Percentiles rank a stretch among this genome's conserved stretches.
phyloP scores from a whole-genome alignment of 2,329 filamentous ascomycete species.

The Colletotrichum kahawae region DNA sequence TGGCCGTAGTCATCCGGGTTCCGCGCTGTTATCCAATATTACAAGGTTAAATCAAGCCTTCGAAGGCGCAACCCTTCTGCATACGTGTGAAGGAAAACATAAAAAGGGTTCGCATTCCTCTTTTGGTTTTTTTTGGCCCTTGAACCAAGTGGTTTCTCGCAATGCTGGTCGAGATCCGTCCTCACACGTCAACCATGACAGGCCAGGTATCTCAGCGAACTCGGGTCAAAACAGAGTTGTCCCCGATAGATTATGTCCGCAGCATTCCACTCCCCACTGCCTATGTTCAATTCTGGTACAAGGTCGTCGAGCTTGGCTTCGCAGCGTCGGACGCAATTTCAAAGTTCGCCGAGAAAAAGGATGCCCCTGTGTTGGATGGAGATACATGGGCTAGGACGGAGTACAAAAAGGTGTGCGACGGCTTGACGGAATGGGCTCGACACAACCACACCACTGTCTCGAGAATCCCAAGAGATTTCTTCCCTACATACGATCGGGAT shows the following conservation, averaged over 20 bases:
- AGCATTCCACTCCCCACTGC: background rate
- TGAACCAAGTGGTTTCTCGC: too few relatives aligned
- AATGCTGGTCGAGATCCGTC: background rate
- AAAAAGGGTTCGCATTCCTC: background rate
- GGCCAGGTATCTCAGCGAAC: background rate
- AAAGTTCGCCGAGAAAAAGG: background rate
- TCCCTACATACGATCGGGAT: background rate
- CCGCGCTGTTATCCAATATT: background rate
- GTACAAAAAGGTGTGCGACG: background rate
- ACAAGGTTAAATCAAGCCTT: background rate
- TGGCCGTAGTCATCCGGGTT: background rate
- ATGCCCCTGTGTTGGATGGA: background rate
- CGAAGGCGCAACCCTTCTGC: fast-evolving
- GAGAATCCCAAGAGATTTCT: background rate
- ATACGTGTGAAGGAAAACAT: fast-evolving
- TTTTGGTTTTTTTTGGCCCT: too few relatives aligned
- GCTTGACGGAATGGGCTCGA: background rate
- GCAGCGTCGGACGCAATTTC: background rate
- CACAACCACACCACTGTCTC: background rate
- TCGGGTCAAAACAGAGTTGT: background rate
- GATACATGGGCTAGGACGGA: background rate
- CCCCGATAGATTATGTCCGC: background rate
- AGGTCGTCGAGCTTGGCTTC: background rate
- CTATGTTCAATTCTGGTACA: background rate
- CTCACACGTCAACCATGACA: background rate